Base-by-base conservation (phyloP, 352 stramenopile species). In the Phytophthora fragariae region DNA sequence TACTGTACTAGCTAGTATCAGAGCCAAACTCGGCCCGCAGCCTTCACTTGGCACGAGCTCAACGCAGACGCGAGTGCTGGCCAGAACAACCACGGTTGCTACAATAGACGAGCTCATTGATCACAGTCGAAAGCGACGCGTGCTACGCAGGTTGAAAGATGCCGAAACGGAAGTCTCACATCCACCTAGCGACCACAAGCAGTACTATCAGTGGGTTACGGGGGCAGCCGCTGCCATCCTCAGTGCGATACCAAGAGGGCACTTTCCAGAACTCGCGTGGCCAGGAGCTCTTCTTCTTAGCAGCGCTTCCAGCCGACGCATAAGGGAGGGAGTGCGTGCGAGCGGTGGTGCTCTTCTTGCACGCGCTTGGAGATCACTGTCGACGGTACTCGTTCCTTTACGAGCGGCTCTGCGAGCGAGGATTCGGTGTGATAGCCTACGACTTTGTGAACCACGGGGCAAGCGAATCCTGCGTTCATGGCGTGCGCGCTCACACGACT, bases 391-490 rank as follows among this genome's bases (percentile, higher is more conserved):
- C 59, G 53, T 53, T 70, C 54, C 37, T 83, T 0, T 83, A 73
- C 49, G 72, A 72, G 55, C 69, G 70, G 6, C 57, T 85, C 14
- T 73, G 69, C 35, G 47, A 67, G 11, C 14, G n/a, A 10, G 70
- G 74, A 54, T 81, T 82, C n/a, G 79, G 65, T 21, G 76, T 82
- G 6, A n/a, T 79, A 35, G 75, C 79, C 44, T 83, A 82, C 62
- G 76, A 85, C 53, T 55, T 77, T 27, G 33, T 81, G 5, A 64
- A 61, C 57, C 79, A 85, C 64, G 79, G 79, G 24, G 29, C 66
- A 35, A 85, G 79, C 49, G 76, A 79, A 52, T 50, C 46, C 4
- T 60, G 66, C 41, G 59, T 71, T 27, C 56, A 70, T 31, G 41
- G 44, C 15, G 52, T 75, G 56, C 70, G 73, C 31, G 72, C 68